Conservation (phyloP, 306 rosid genomes). For the Prosopis cineraria region DNA sequence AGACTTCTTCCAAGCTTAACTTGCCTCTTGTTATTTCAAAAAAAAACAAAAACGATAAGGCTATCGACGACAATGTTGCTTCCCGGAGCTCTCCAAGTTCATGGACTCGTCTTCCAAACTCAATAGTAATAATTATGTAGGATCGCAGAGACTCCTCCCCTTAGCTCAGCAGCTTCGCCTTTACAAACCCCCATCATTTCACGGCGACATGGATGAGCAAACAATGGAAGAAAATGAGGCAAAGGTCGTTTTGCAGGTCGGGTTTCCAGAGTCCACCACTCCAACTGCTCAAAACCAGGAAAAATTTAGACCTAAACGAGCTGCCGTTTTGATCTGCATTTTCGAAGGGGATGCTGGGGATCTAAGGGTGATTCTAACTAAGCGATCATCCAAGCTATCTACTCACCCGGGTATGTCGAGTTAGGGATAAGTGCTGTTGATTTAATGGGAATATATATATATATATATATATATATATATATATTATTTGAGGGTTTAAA, state of each 20-base stretch:
- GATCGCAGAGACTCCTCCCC: conserved; percentile 55
- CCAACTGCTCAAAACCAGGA: conserved; percentile 51
- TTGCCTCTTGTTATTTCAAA: background rate
- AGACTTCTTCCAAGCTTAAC: too few species aligned
- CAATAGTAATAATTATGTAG: background rate
- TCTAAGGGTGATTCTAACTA: conserved; percentile 84
- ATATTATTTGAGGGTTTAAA: background rate
- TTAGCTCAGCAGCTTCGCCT: conserved; percentile 85
- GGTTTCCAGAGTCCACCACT: conserved; percentile 76
- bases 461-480: too few species aligned
- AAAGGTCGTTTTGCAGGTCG: conserved; percentile 82
- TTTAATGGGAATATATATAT: conserved; percentile 4
- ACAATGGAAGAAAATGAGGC: conserved; percentile 56
- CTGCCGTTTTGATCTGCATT: conserved; percentile 91
- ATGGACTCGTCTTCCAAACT: conserved; percentile 54
- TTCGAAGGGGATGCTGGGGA: conserved; percentile 87
- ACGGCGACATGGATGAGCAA: conserved; percentile 62
- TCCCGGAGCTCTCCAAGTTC: conserved; percentile 39
- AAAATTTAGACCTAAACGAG: conserved; percentile 67
- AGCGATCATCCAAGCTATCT: conserved; percentile 72
- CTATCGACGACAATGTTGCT: conserved; percentile 26
- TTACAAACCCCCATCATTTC: conserved; percentile 66
- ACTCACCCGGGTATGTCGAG: conserved; percentile 79
- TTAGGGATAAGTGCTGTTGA: background rate
- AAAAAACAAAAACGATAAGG: conserved; percentile 48